Evolutionary conservation across 768 basidiomycete species (phyloP).

Genomic region (Dioszegia crocea): DNA sequence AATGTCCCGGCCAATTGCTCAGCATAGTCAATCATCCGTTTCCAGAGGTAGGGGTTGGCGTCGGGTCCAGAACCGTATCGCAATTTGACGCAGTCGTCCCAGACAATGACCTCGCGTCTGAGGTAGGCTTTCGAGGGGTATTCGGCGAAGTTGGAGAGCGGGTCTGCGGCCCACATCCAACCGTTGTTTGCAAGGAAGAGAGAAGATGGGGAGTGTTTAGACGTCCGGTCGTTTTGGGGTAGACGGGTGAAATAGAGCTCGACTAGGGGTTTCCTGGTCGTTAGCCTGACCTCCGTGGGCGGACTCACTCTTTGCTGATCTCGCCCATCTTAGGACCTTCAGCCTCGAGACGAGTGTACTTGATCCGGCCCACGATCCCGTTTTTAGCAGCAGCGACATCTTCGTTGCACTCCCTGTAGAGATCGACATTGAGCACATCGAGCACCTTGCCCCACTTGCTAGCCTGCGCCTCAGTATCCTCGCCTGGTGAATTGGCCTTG

Average conservation of each 20-base stretch:
- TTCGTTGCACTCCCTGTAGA: slow-evolving; percentile 81
- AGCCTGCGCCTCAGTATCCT: slow-evolving; percentile 59
- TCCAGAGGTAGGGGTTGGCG: slow-evolving; percentile 92
- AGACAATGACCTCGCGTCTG: slow-evolving; percentile 91
- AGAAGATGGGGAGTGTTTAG: slow-evolving; percentile 54
- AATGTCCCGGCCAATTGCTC: slow-evolving; percentile 73
- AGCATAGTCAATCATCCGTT: slow-evolving; percentile 81
- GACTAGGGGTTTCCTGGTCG: slow-evolving; percentile 69
- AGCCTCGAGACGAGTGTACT: slow-evolving; percentile 73
- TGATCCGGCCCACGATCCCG: slow-evolving; percentile 68
- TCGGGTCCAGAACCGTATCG: slow-evolving; percentile 77
- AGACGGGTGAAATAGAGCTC: slow-evolving; percentile 91
- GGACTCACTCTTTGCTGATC: slow-evolving; percentile 63
- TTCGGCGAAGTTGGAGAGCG: slow-evolving; percentile 87
- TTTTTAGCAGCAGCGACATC: slow-evolving; percentile 72
- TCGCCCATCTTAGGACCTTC: slow-evolving; percentile 79
- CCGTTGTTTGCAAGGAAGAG: slow-evolving; percentile 95
- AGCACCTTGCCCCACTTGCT: slow-evolving; percentile 73
- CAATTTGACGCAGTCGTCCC: slow-evolving; percentile 97
- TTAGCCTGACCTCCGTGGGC: neutral
- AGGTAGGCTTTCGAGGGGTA: slow-evolving; percentile 90
- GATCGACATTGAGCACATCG: slow-evolving; percentile 79
- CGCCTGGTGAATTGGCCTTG: slow-evolving; percentile 58
- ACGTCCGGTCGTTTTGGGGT: slow-evolving; percentile 51
- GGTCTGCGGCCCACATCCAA: slow-evolving; percentile 97